Percentiles rank a stretch among this genome's conserved stretches.
Evolutionary conservation across 2,329 filamentous ascomycete genomes (phyloP).

Genomic region (Rutstroemia sydowiana): DNA sequence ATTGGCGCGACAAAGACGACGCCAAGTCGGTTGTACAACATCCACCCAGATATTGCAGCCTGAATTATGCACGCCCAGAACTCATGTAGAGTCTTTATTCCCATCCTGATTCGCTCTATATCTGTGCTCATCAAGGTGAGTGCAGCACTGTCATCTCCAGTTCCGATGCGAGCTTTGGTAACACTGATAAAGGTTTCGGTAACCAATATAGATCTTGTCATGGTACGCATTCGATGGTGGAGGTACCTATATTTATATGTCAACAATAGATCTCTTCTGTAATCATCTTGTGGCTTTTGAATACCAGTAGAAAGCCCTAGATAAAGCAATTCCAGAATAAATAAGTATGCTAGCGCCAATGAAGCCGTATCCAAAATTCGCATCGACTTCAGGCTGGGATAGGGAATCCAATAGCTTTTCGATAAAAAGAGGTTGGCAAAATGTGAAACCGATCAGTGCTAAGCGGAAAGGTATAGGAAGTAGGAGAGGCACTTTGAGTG

Average conservation of each 20-base stretch:
- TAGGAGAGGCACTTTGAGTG: conserved; percentile 6
- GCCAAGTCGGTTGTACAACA: conserved; percentile 25
- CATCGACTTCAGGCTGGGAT: conserved; percentile 11
- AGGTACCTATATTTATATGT: conserved; percentile 2
- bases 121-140: conserved; percentile 38
- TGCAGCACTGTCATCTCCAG: conserved; percentile 17
- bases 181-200: conserved; percentile 44
- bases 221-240: conserved; percentile 6
- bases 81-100: conserved; percentile 26
- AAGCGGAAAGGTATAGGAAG: conserved; percentile 14
- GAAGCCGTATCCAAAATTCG: conserved; percentile 17
- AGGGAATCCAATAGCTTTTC: conserved; percentile 15
- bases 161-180: conserved; percentile 23
- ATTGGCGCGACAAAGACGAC: conserved; percentile 34
- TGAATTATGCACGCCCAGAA: conserved; percentile 34
- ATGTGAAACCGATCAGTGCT: conserved; percentile 16
- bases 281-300: too few relatives aligned
- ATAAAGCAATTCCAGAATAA: conserved; percentile 14
- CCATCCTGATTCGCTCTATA: conserved; percentile 28
- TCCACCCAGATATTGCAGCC: conserved; percentile 30
- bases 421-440: conserved; percentile 18
- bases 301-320: conserved; percentile 6
- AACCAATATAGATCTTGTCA: conserved; percentile 33
- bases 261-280: not conserved
- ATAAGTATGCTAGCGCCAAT: conserved; percentile 16